These are phyloP conservation scores for Fragilariopsis cylindrus DNA, from an alignment of 108 stramenopile species.

Conservation along the genomic window DNA sequence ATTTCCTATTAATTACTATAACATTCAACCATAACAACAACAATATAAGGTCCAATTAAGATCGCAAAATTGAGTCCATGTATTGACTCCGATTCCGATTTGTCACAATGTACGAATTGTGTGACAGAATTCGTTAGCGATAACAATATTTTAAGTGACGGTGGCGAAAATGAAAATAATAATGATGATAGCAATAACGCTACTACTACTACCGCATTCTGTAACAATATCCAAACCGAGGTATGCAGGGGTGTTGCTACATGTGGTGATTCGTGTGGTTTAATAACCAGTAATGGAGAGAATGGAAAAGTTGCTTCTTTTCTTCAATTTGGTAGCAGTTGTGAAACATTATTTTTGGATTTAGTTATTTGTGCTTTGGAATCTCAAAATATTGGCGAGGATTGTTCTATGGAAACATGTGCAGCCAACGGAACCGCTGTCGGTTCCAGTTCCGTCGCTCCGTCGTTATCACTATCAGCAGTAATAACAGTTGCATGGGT, in stretches of 20 bases:
- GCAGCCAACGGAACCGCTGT: background rate
- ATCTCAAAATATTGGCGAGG: background rate
- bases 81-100: too few species aligned
- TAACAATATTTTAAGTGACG: background rate
- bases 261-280: background rate
- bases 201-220: background rate
- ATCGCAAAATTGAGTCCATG: too few species aligned
- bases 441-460: background rate
- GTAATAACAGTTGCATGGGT: too few species aligned
- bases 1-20: too few species aligned
- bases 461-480: background rate
- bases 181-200: background rate
- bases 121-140: background rate
- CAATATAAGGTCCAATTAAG: too few species aligned
- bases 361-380: background rate
- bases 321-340: background rate
- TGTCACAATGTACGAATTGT: background rate
- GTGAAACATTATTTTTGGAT: background rate
- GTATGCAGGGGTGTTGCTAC: background rate
- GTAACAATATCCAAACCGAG: background rate
- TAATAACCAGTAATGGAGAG: background rate
- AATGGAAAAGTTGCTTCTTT: conserved; percentile 3
- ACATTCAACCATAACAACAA: too few species aligned
- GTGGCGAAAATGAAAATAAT: background rate
- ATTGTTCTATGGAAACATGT: background rate